Conservation (phyloP, 768 basidiomycete species). For the Kwoniella newhampshirensis region DNA sequence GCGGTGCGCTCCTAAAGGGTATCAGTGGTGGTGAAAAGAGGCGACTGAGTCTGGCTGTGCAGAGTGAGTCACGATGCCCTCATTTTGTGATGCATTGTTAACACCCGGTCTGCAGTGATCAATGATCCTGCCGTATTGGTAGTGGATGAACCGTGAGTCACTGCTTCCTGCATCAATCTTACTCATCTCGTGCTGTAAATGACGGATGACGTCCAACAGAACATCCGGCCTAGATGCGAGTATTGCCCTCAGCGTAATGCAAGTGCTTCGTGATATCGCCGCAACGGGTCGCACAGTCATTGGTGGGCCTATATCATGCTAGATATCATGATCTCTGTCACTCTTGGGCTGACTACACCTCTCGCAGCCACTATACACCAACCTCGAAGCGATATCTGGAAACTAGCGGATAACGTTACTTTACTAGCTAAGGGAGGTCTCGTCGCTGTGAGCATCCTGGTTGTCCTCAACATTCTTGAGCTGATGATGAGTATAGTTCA, state of each 20-base stretch:
- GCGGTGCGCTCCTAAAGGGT: conserved; percentile 56
- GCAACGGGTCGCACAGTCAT: conserved; percentile 57
- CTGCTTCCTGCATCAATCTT: background rate
- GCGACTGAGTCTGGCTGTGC: conserved; percentile 57
- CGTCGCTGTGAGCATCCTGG: conserved; percentile 34
- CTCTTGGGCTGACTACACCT: background rate
- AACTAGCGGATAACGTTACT: conserved; percentile 51
- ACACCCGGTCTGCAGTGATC: conserved; percentile 47
- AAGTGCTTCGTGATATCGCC: conserved; percentile 56
- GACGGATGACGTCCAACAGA: conserved; percentile 16
- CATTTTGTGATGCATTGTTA: conserved; percentile 12
- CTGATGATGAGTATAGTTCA: conserved; percentile 29
- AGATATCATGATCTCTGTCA: too few species aligned
- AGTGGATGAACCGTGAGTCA: conserved; percentile 50
- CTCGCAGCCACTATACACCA: conserved; percentile 53
- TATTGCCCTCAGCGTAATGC: conserved; percentile 58
- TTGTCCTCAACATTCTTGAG: too few species aligned
- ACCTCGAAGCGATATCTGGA: conserved; percentile 55
- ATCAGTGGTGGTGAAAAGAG: conserved; percentile 61
- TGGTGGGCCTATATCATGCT: conserved; percentile 27
- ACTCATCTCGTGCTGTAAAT: background rate
- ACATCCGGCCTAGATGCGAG: conserved; percentile 57
- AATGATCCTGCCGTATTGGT: conserved; percentile 55
- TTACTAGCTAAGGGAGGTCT: conserved; percentile 52
- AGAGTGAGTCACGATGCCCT: conserved; percentile 42